These are phyloP conservation scores for Pseudocercospora crystallina DNA, from an alignment of 2,329 filamentous ascomycete genomes.

Conservation along the genomic window DNA sequence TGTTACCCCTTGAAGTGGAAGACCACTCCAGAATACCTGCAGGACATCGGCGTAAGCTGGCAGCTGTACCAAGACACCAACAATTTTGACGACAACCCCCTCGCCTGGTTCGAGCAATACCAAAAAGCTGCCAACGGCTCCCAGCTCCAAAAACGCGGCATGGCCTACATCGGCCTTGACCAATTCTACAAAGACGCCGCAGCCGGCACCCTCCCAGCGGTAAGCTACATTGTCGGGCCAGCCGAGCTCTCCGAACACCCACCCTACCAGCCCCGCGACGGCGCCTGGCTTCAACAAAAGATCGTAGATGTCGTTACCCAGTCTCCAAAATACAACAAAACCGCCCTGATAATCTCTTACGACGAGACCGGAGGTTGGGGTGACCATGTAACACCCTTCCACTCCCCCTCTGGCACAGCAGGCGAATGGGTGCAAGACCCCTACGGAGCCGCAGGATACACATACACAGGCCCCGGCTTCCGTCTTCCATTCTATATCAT, in stretches of 20 bases:
- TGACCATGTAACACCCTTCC: slow-evolving; percentile 55
- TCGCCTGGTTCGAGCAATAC: slow-evolving; percentile 56
- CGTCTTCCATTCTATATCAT: slow-evolving; percentile 57
- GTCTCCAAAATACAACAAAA: slow-evolving; percentile 51
- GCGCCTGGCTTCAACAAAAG: slow-evolving; percentile 56
- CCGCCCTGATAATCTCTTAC: slow-evolving; percentile 52
- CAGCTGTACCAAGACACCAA: slow-evolving; percentile 43
- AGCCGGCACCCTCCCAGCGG: slow-evolving; percentile 52
- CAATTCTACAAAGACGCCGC: slow-evolving; percentile 53
- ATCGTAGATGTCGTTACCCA: slow-evolving; percentile 53
- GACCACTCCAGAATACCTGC: slow-evolving; percentile 48
- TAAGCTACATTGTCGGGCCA: slow-evolving; percentile 54
- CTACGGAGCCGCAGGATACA: slow-evolving; percentile 42
- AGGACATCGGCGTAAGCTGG: slow-evolving; percentile 50
- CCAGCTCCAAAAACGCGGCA: slow-evolving; percentile 44
- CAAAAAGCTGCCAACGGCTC: slow-evolving; percentile 46
- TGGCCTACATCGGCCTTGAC: slow-evolving; percentile 50
- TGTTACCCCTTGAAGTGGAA: slow-evolving; percentile 58
- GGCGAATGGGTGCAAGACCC: slow-evolving; percentile 56
- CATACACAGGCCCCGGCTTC: slow-evolving; percentile 48
- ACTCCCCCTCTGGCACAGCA: slow-evolving; percentile 52
- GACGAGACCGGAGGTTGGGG: slow-evolving; percentile 57
- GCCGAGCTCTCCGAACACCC: slow-evolving; percentile 55
- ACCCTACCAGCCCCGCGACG: slow-evolving; percentile 54
- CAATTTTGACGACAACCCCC: slow-evolving; percentile 46